These are phyloP conservation scores for Aspergillus arachidicola DNA, from an alignment of 2,329 filamentous ascomycete species.

Conservation along the genomic window DNA sequence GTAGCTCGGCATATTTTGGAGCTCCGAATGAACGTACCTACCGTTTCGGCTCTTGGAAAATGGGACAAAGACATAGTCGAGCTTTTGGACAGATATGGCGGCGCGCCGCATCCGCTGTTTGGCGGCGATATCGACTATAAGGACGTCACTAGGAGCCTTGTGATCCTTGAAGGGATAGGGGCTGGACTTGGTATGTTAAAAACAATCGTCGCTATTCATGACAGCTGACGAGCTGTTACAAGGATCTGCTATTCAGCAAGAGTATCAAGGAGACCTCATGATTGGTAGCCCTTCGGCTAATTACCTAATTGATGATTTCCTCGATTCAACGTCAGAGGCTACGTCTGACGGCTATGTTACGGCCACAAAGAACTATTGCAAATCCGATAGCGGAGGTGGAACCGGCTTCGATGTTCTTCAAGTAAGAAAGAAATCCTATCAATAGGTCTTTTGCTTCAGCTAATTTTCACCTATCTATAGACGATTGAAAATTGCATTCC, in stretches of 20 bases:
- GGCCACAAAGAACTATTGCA: conserved; percentile 13
- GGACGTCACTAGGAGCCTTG: conserved; percentile 31
- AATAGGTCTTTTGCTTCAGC: background rate
- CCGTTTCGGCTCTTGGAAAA: conserved; percentile 45
- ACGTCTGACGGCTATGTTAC: background rate
- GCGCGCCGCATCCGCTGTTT: conserved; percentile 55
- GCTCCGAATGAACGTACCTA: conserved; percentile 53
- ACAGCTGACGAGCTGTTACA: background rate
- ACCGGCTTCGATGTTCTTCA: background rate
- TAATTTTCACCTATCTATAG: conserved; percentile 14
- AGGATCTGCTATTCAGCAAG: conserved; percentile 15
- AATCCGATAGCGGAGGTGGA: background rate
- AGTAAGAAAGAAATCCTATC: conserved; percentile 6
- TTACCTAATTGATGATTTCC: conserved; percentile 10
- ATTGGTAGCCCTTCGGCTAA: background rate
- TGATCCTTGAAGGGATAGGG: conserved; percentile 59
- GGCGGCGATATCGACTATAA: conserved; percentile 28
- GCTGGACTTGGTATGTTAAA: conserved; percentile 61
- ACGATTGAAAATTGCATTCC: conserved; percentile 25
- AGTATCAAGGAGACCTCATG: conserved; percentile 12
- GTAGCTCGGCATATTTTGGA: conserved; percentile 42
- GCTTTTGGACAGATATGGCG: conserved; percentile 64
- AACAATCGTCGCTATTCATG: conserved; percentile 30
- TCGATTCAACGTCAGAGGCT: conserved; percentile 4
- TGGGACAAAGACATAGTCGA: conserved; percentile 55